These are phyloP conservation scores for Globisporangium barbulae DNA, from an alignment of 352 stramenopile species.

Conservation along the genomic window DNA sequence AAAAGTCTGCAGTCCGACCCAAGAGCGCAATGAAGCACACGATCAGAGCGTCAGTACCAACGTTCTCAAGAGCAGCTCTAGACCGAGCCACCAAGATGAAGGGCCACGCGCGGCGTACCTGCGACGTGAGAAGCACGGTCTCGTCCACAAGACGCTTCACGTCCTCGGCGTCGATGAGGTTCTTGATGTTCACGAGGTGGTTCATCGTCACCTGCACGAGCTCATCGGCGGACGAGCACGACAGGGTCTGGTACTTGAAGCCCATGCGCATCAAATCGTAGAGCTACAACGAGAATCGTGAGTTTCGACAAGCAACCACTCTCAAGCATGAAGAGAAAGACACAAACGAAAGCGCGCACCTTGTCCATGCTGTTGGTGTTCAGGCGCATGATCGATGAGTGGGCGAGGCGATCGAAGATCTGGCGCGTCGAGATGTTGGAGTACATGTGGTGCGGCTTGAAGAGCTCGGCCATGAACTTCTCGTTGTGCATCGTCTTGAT, in stretches of 20 bases:
- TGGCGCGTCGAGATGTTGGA: constrained; percentile 85
- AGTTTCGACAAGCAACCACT: not conserved
- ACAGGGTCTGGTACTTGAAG: constrained; percentile 92
- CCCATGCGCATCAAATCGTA: constrained; percentile 95
- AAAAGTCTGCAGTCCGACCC: constrained; percentile 39
- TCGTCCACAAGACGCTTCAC: constrained; percentile 73
- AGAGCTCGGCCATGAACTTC: constrained; percentile 90
- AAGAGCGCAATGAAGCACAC: too few relatives aligned
- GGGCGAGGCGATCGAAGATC: constrained; percentile 90
- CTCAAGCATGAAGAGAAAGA: not conserved
- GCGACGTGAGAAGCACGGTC: constrained; percentile 71
- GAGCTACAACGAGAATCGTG: constrained; percentile 31
- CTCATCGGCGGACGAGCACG: constrained; percentile 77
- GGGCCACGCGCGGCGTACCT: constrained; percentile 21
- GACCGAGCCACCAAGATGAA: too few relatives aligned
- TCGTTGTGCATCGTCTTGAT: constrained; percentile 92
- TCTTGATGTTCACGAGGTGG: constrained; percentile 73
- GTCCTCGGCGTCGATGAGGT: constrained; percentile 60
- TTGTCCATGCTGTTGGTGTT: constrained; percentile 95
- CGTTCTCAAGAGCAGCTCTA: not conserved
- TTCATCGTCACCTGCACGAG: constrained; percentile 89
- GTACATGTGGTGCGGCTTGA: constrained; percentile 92
- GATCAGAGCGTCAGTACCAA: not conserved
- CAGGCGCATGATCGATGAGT: constrained; percentile 93
- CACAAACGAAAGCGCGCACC: constrained; percentile 18